Percentiles rank a stretch among this genome's conserved stretches.
Evolutionary conservation across 2,329 filamentous ascomycete genomes (phyloP).

Genomic region (Aschersonia sp.): DNA sequence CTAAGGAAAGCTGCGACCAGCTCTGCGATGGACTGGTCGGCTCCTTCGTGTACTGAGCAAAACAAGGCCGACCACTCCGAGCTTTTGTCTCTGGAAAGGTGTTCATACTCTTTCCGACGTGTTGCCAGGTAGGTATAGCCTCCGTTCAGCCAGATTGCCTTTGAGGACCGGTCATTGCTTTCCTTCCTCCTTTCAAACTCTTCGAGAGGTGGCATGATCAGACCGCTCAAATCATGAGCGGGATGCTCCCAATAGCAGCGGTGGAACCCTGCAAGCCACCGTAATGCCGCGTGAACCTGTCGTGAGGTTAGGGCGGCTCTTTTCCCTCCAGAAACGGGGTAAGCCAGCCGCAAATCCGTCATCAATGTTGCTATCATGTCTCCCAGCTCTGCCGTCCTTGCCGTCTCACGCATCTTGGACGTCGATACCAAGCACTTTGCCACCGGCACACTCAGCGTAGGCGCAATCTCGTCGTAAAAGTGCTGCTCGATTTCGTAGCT

Average conservation of each 20-base stretch:
- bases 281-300: constrained; percentile 38
- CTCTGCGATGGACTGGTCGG: constrained; percentile 28
- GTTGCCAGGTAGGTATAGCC: constrained; percentile 57
- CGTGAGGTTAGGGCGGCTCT: constrained; percentile 26
- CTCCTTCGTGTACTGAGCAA: constrained; percentile 19
- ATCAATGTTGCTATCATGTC: constrained; percentile 39
- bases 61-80: constrained; percentile 41
- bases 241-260: constrained; percentile 30
- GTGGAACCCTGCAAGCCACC: constrained; percentile 52
- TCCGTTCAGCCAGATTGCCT: constrained; percentile 45
- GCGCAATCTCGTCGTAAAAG: constrained; percentile 45
- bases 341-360: constrained; percentile 37
- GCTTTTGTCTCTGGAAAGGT: constrained; percentile 26
- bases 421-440: constrained; percentile 35
- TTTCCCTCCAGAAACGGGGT: constrained; percentile 41
- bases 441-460: constrained; percentile 31
- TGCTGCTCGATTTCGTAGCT: constrained; percentile 54
- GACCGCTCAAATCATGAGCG: constrained; percentile 11
- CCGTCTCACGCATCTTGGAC: constrained; percentile 10
- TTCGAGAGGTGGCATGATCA: constrained; percentile 39
- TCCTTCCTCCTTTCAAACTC: constrained; percentile 22
- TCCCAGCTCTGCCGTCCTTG: constrained; percentile 14
- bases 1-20: constrained; percentile 35
- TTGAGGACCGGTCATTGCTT: constrained; percentile 5
- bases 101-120: constrained; percentile 37